phyloP scores from a whole-genome alignment of 805 yeast species.

The Ogataea philodendri region DNA sequence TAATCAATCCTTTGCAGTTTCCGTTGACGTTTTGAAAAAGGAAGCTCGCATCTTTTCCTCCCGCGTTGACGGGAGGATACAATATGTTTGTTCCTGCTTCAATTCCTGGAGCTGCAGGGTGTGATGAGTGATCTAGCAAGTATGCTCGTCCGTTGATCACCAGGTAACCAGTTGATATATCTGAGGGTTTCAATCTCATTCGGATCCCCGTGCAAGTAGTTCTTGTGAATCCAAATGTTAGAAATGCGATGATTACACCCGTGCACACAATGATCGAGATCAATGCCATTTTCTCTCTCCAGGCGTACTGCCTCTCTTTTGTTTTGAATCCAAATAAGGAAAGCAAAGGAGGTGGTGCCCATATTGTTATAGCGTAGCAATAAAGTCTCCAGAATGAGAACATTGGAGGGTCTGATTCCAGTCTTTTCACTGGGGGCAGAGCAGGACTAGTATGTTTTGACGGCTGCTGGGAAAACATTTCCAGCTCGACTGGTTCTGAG shows the following conservation, averaged over 20 bases:
- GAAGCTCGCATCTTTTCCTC: conserved; percentile 81
- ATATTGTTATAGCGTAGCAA: conserved; percentile 78
- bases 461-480: too few relatives aligned
- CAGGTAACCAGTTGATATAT: conserved; percentile 59
- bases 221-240: conserved; percentile 87
- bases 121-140: conserved; percentile 63
- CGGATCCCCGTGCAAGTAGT: conserved; percentile 62
- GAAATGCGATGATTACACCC: conserved; percentile 77
- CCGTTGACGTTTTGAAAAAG: conserved; percentile 91
- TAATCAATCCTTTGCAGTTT: conserved; percentile 76
- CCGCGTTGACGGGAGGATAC: conserved; percentile 85
- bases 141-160: conserved; percentile 83
- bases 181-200: conserved; percentile 54
- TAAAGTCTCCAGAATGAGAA: conserved; percentile 71
- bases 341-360: conserved; percentile 83
- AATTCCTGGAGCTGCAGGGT: conserved; percentile 82
- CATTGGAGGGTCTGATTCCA: conserved; percentile 22
- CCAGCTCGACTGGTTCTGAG: too few relatives aligned
- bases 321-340: conserved; percentile 72
- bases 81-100: conserved; percentile 65
- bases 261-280: conserved; percentile 68
- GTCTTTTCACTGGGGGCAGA: conserved; percentile 25
- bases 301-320: conserved; percentile 84
- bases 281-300: conserved; percentile 94
- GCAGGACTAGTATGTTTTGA: too few relatives aligned